phyloP scores from a whole-genome alignment of 768 basidiomycete genomes.

The Cystobasidiopsis lactophilus region DNA sequence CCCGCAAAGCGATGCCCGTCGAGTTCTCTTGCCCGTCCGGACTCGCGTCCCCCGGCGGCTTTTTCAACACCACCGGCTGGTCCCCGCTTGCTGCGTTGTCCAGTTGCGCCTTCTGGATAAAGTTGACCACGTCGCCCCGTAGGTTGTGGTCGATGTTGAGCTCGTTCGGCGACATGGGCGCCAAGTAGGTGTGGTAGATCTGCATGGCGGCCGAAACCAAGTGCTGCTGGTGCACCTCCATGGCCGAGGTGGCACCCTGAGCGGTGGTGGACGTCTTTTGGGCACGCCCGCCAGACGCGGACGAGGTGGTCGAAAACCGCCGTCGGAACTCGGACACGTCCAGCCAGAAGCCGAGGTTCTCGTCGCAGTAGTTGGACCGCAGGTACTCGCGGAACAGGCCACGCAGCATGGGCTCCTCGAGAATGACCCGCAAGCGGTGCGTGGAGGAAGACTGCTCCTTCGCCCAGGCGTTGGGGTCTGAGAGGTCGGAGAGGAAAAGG shows the following conservation, averaged over 20 bases:
- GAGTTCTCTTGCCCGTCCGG: conserved; percentile 28
- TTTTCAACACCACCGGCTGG: not conserved
- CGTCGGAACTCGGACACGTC: conserved; percentile 94
- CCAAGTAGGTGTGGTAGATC: conserved; percentile 78
- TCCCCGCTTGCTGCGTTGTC: not conserved
- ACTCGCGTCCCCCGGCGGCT: not conserved
- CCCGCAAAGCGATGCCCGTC: conserved; percentile 46
- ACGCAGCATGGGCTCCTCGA: conserved; percentile 74
- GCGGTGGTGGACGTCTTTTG: conserved; percentile 1
- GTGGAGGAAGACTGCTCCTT: conserved; percentile 65
- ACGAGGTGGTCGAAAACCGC: conserved; percentile 86
- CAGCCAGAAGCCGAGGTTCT: conserved; percentile 91
- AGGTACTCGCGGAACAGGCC: conserved; percentile 85
- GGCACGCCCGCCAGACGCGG: conserved; percentile 36
- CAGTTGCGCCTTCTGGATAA: conserved; percentile 32
- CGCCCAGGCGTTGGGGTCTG: conserved; percentile 17
- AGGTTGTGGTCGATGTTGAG: conserved; percentile 95
- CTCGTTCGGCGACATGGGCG: conserved; percentile 82
- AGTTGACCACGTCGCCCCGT: conserved; percentile 78
- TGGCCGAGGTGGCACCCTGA: conserved; percentile 33
- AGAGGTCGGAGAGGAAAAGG: conserved; percentile 15
- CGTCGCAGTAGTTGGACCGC: conserved; percentile 85
- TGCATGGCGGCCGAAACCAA: conserved; percentile 75
- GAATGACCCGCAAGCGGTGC: conserved; percentile 68
- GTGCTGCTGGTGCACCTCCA: conserved; percentile 92